Percentiles rank a stretch among this genome's conserved stretches.
Conservation (phyloP, 2,329 filamentous ascomycete species). For the Triangularia setosa region DNA sequence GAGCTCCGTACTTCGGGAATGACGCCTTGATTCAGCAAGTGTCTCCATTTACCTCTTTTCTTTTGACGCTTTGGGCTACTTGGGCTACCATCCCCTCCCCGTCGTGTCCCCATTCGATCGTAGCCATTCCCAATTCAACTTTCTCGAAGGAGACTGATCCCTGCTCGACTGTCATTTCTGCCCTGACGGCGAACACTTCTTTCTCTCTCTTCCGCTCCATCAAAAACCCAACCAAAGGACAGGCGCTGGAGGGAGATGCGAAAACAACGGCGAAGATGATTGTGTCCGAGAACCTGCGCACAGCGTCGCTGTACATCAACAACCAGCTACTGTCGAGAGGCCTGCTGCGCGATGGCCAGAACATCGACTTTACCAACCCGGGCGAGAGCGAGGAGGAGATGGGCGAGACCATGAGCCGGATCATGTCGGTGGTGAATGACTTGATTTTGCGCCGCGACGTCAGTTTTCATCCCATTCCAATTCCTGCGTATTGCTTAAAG, state of each 20-base stretch:
- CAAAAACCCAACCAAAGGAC: background rate
- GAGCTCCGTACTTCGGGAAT: background rate
- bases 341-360: slow-evolving; percentile 62
- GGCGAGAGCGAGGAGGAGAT: slow-evolving; percentile 53
- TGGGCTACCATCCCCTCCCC: background rate
- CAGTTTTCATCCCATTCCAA: slow-evolving; percentile 35
- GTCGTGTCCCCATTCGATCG: background rate
- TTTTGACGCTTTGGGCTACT: too few relatives aligned
- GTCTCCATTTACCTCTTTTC: background rate
- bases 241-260: background rate
- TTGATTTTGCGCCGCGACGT: slow-evolving; percentile 87
- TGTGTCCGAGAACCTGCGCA: slow-evolving; percentile 59
- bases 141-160: background rate
- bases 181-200: background rate
- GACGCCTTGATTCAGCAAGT: slow-evolving; percentile 3
- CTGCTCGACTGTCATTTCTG: background rate
- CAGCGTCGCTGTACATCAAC: slow-evolving; percentile 69
- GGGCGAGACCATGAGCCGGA: slow-evolving; percentile 68
- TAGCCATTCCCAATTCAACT: background rate
- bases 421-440: slow-evolving; percentile 94
- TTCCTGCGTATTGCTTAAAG: background rate
- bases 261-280: slow-evolving; percentile 40
- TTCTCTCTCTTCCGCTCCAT: background rate
- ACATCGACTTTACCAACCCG: slow-evolving; percentile 78
- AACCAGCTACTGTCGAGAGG: slow-evolving; percentile 66